A percentile compares a stretch with the other conserved stretches of the same genome.
These are phyloP conservation scores for Pleurotus tuoliensis DNA, from an alignment of 768 basidiomycete species.

Conservation along the genomic window DNA sequence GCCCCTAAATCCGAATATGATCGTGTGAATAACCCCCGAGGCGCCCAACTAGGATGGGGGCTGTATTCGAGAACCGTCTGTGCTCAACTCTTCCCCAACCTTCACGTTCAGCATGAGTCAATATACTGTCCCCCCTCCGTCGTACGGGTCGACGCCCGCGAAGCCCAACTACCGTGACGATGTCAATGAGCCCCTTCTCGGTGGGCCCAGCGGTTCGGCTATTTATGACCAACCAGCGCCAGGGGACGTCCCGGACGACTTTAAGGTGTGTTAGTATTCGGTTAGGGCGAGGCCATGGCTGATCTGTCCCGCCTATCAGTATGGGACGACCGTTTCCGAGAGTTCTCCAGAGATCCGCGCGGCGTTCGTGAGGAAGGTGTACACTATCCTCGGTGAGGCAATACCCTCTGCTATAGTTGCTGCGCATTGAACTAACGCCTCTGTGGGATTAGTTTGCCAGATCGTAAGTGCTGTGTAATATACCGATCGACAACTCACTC, in stretches of 20 bases:
- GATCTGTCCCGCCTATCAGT: conserved; percentile 36
- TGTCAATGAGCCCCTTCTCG: conserved; percentile 53
- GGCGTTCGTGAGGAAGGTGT: conserved; percentile 90
- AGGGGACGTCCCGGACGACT: conserved; percentile 87
- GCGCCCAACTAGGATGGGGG: too few species aligned
- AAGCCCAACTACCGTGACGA: conserved; percentile 31
- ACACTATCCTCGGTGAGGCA: conserved; percentile 79
- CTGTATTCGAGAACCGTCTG: too few species aligned
- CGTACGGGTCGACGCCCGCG: conserved; percentile 43
- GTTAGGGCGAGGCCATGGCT: neutral
- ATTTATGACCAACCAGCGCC: conserved; percentile 70
- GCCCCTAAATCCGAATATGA: too few species aligned
- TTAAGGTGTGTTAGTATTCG: conserved; percentile 58
- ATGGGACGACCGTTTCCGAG: conserved; percentile 77
- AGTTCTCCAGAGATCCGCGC: conserved; percentile 74
- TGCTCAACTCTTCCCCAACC: neutral
- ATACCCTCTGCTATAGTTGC: neutral
- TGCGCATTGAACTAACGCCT: conserved; percentile 1
- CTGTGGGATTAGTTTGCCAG: conserved; percentile 51
- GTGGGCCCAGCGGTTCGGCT: conserved; percentile 29
- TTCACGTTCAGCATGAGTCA: conserved; percentile 47
- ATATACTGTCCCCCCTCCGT: conserved; percentile 60
- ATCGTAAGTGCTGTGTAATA: conserved; percentile 43
- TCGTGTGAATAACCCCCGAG: too few species aligned
- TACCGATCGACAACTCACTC: too few species aligned